phyloP scores from a whole-genome alignment of 2,329 filamentous ascomycete genomes.

The Endoconidiophora polonica region DNA sequence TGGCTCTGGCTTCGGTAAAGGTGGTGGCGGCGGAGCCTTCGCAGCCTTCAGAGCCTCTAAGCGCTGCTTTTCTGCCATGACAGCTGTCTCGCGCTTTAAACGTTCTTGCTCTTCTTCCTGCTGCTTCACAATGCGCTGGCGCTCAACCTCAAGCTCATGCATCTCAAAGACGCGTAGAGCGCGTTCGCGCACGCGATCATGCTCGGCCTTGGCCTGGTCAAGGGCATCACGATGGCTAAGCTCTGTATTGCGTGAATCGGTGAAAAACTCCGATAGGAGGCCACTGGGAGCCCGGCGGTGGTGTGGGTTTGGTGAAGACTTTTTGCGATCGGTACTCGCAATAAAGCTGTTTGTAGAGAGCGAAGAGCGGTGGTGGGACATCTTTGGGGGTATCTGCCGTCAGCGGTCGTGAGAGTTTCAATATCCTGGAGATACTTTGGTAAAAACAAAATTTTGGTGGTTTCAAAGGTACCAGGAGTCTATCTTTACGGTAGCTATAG shows the following conservation, averaged over 20 bases:
- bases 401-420: no score
- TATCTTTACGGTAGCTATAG: no score
- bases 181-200: slow-evolving; percentile 43
- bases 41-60: slow-evolving; percentile 31
- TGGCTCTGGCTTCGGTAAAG: slow-evolving; percentile 19
- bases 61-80: slow-evolving; percentile 31
- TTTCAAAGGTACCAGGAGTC: no score
- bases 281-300: slow-evolving; percentile 17
- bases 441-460: no score
- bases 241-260: slow-evolving; percentile 44
- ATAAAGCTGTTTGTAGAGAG: slow-evolving; percentile 11
- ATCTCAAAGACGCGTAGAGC: slow-evolving; percentile 32
- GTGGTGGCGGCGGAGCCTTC: slow-evolving; percentile 28
- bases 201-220: slow-evolving; percentile 45
- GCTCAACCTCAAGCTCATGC: slow-evolving; percentile 29
- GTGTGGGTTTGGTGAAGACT: slow-evolving; percentile 16
- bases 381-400: background rate
- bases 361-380: slow-evolving; percentile 7
- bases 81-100: slow-evolving; percentile 26
- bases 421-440: no score
- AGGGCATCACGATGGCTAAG: slow-evolving; percentile 49
- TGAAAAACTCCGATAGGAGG: slow-evolving; percentile 44
- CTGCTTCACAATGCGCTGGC: slow-evolving; percentile 26
- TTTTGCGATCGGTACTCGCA: slow-evolving; percentile 21
- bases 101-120: slow-evolving; percentile 31